Percentiles rank a stretch among this genome's conserved stretches.
Evolutionary conservation across 805 yeast genomes (phyloP).

Genomic region (Gaillardinia entomophila): DNA sequence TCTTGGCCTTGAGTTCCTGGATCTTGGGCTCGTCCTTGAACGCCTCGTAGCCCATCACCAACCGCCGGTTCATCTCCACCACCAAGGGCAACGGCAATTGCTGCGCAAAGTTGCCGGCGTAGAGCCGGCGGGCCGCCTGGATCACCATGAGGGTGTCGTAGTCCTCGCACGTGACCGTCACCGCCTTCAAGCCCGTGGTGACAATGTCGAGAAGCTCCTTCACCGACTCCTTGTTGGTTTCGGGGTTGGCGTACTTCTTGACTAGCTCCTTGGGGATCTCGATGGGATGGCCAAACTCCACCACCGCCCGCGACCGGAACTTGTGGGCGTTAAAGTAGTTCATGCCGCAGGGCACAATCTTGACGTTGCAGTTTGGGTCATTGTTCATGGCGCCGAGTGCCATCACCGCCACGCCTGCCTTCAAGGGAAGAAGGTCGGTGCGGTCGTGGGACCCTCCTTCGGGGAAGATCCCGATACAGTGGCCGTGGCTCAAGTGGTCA

Average conservation of each 20-base stretch:
- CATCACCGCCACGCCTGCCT: conserved; percentile 98
- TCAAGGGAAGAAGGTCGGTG: conserved; percentile 82
- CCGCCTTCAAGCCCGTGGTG: conserved; percentile 30
- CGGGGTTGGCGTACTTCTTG: conserved; percentile 20
- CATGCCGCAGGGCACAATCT: conserved; percentile 35
- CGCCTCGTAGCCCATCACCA: conserved; percentile 30
- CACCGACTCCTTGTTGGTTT: conserved; percentile 22
- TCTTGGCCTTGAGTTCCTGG: conserved; percentile 20
- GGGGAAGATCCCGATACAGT: conserved; percentile 90
- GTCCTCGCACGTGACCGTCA: conserved; percentile 36
- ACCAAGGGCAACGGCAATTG: conserved; percentile 35
- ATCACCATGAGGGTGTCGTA: conserved; percentile 37
- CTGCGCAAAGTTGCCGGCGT: conserved; percentile 27
- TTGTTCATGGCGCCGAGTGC: conserved; percentile 89
- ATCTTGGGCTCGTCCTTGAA: conserved; percentile 30
- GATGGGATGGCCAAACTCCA: conserved; percentile 40
- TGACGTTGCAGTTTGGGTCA: conserved; percentile 15
- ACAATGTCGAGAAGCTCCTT: conserved; percentile 20
- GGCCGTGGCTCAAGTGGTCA: conserved; percentile 71
- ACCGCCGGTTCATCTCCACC: conserved; percentile 36
- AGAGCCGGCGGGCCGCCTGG: conserved; percentile 39
- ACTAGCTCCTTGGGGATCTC: conserved; percentile 24
- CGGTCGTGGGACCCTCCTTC: conserved; percentile 99
- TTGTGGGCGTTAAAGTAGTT: conserved; percentile 38
- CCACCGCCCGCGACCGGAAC: conserved; percentile 36